Percentiles rank a stretch among this genome's conserved stretches.
These are phyloP conservation scores for Paramecium biaurelia DNA, from an alignment of 73 alveolate genomes.

Conservation along the genomic window DNA sequence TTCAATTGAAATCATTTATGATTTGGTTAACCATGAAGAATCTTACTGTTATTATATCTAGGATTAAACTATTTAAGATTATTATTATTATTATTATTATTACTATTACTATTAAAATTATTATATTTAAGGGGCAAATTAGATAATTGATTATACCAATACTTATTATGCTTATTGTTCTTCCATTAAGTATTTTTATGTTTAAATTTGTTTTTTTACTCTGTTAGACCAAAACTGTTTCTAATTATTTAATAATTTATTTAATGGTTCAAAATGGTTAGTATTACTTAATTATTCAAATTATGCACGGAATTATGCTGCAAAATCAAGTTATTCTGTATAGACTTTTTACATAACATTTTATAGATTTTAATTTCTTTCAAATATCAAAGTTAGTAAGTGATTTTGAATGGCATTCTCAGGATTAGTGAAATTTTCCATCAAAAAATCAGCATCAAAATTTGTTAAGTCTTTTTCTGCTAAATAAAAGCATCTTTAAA, in stretches of 20 bases:
- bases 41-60: background rate
- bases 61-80: background rate
- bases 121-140: background rate
- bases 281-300: background rate
- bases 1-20: background rate
- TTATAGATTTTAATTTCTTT: conserved; percentile 31
- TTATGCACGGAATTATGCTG: background rate
- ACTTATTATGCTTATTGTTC: background rate
- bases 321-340: conserved; percentile 27
- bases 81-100: background rate
- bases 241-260: background rate
- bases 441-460: background rate
- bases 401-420: background rate
- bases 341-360: conserved; percentile 22
- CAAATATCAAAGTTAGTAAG: conserved; percentile 3
- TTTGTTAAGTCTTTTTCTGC: background rate
- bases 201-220: background rate
- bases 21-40: background rate
- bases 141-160: background rate
- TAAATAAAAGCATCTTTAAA: background rate
- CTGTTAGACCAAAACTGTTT: conserved; percentile 14
- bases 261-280: conserved; percentile 37
- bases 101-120: background rate
- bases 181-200: background rate
- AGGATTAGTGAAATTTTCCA: conserved; percentile 6